Conservation (phyloP, 495 filamentous ascomycete genomes). For the Aspergillus diversus region DNA sequence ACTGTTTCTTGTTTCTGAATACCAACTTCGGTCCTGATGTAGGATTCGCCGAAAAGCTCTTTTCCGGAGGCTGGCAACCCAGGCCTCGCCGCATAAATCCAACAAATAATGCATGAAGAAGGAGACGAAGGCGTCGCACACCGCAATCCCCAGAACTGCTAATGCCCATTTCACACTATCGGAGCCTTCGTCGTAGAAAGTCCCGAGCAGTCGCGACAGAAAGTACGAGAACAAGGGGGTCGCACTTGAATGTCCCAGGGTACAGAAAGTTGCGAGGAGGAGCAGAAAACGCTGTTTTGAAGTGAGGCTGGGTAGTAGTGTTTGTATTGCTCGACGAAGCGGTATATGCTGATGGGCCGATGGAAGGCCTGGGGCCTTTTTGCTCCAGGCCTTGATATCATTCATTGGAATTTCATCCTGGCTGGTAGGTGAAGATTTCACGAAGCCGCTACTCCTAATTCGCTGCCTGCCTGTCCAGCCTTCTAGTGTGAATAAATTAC, state of each 20-base stretch:
- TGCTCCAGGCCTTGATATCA: background rate
- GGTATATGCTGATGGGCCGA: slow-evolving; percentile 19
- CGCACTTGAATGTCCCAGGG: slow-evolving; percentile 65
- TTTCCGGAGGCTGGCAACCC: slow-evolving; percentile 74
- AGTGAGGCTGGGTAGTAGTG: slow-evolving; percentile 71
- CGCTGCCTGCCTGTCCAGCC: background rate
- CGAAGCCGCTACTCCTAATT: too few species aligned
- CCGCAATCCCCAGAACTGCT: slow-evolving; percentile 67
- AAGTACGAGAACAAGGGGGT: slow-evolving; percentile 80
- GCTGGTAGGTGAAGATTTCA: background rate
- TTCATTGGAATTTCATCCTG: background rate
- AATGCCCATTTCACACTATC: slow-evolving; percentile 66
- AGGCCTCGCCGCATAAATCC: slow-evolving; percentile 72
- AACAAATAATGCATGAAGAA: slow-evolving; percentile 72
- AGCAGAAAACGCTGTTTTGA: slow-evolving; percentile 56
- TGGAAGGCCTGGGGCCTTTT: background rate
- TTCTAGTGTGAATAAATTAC: background rate
- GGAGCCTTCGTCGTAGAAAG: slow-evolving; percentile 60
- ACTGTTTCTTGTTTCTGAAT: slow-evolving; percentile 70
- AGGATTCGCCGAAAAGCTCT: slow-evolving; percentile 72
- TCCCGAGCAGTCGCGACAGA: slow-evolving; percentile 72
- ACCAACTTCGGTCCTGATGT: slow-evolving; percentile 82
- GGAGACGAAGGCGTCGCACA: slow-evolving; percentile 63
- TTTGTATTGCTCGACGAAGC: slow-evolving; percentile 65
- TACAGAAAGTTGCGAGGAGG: slow-evolving; percentile 60